Evolutionary conservation across 192 early-diverging fungal genomes (phyloP).

Genomic region (Coemansia sp.): DNA sequence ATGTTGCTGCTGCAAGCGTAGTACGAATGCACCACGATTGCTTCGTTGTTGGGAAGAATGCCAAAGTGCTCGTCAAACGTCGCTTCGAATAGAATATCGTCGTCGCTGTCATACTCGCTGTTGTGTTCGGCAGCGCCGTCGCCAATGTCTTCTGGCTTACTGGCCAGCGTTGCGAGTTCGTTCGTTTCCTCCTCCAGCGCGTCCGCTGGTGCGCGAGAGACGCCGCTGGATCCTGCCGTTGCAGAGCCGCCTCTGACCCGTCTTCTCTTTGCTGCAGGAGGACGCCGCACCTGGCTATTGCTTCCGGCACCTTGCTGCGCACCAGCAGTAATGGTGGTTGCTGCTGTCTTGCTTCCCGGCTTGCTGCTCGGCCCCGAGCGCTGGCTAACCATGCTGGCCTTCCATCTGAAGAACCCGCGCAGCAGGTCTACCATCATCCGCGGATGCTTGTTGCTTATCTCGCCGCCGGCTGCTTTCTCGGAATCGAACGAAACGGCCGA

Average conservation of each 20-base stretch:
- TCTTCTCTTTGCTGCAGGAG: constrained; percentile 59
- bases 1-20: constrained; percentile 29
- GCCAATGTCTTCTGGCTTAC: not conserved
- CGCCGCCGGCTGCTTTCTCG: not conserved
- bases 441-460: constrained; percentile 14
- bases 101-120: constrained; percentile 24
- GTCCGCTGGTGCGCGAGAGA: constrained; percentile 39
- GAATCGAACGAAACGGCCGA: not conserved
- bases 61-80: constrained; percentile 42
- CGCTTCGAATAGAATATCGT: constrained; percentile 50
- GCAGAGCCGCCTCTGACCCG: constrained; percentile 55
- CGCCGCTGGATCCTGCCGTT: constrained; percentile 22
- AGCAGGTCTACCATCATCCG: constrained; percentile 57
- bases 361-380: not conserved
- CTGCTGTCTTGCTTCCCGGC: not conserved
- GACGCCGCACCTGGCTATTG: constrained; percentile 19
- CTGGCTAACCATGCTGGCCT: constrained; percentile 59
- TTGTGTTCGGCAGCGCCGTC: not conserved
- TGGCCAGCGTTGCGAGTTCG: constrained; percentile 26
- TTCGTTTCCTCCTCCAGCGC: constrained; percentile 28
- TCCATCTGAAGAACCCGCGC: constrained; percentile 77
- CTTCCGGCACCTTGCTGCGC: not conserved
- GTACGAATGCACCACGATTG: constrained; percentile 62
- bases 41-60: constrained; percentile 26
- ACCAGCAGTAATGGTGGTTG: not conserved